Evolutionary conservation across 257 asterid genomes (phyloP).

Genomic region (Primulina tabacum): DNA sequence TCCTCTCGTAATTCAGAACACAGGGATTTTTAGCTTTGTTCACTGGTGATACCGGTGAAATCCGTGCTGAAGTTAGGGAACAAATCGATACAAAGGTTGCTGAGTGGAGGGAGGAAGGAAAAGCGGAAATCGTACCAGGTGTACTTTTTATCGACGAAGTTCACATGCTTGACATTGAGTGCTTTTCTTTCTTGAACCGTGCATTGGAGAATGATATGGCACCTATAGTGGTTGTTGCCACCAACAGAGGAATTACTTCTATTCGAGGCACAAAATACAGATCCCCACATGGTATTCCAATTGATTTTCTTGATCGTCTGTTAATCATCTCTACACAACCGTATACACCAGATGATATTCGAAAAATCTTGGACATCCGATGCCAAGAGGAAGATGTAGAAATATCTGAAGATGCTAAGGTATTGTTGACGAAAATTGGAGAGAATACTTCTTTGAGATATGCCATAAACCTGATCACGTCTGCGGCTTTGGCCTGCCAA

Average conservation of each 20-base stretch:
- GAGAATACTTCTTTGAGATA: conserved; percentile 83
- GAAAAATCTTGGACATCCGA: conserved; percentile 80
- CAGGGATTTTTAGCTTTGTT: conserved; percentile 92
- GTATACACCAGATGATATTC: conserved; percentile 70
- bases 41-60: conserved; percentile 91
- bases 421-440: conserved; percentile 77
- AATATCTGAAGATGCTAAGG: conserved; percentile 82
- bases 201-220: conserved; percentile 97
- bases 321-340: conserved; percentile 95
- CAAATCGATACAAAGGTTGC: conserved; percentile 96
- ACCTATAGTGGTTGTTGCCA: conserved; percentile 88
- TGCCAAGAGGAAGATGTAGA: conserved; percentile 87
- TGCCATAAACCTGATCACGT: conserved; percentile 74
- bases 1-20: conserved; percentile 49
- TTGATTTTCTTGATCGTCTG: conserved; percentile 88
- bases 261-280: conserved; percentile 85
- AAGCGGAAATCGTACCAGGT: conserved; percentile 92
- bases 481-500: conserved; percentile 75
- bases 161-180: conserved; percentile 98
- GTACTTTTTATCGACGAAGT: conserved; percentile 96
- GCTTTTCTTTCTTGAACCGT: conserved; percentile 92
- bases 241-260: conserved; percentile 89
- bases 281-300: conserved; percentile 88
- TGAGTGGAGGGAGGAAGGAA: conserved; percentile 99
- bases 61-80: conserved; percentile 93